Base-by-base conservation (phyloP, 768 basidiomycete genomes). In the Hericium erinaceus region DNA sequence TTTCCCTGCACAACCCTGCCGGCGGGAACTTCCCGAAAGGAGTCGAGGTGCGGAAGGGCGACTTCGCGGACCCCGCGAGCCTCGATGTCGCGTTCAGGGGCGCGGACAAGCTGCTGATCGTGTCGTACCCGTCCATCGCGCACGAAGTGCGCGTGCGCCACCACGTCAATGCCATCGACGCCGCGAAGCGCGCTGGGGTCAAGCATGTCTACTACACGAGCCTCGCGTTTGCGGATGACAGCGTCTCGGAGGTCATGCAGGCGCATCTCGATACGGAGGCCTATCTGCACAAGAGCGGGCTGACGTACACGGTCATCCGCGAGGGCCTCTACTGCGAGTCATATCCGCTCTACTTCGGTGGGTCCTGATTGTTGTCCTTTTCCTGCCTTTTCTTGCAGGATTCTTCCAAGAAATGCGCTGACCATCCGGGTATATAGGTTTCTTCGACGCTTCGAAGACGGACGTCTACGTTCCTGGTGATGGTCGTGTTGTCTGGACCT, bases 81-180 rank as follows among this genome's bases (percentile, higher is more conserved):
- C 69, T 74, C 54, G 64, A 68, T 59, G 44, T 56, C 9, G 71
- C 72, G 24, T 74, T 70, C 62, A 54, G 58, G 0, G 70, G 71
- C 24, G 73, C 67, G 2, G 68, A 70, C 56, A 68, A 64, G 82
- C 59, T 80, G 77, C 18, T 77, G 77, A 54, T 85, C 76, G 58
- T 86, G 87, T 72, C 71, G 13, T 70, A 69, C 60, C 69, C 70
- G 1, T 63, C 61, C 58, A 69, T 72, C 61, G 65, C 67, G 20
- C 64, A 68, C 61, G 65, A 67, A 24, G 56, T 68, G 16, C 68
- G 67, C 49, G 66, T 70, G 46, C 40, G 55, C 33, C 58, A 55
- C 48, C 73, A 74, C 64, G 63, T 46, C 37, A 65, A 58, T 55
- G 73, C 72, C 40, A 72, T 74, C 64, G 70, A 72, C 46, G 71